Evolutionary conservation across 176 grass and related monocot species (phyloP).

Genomic region (Aegilops umbellulata): DNA sequence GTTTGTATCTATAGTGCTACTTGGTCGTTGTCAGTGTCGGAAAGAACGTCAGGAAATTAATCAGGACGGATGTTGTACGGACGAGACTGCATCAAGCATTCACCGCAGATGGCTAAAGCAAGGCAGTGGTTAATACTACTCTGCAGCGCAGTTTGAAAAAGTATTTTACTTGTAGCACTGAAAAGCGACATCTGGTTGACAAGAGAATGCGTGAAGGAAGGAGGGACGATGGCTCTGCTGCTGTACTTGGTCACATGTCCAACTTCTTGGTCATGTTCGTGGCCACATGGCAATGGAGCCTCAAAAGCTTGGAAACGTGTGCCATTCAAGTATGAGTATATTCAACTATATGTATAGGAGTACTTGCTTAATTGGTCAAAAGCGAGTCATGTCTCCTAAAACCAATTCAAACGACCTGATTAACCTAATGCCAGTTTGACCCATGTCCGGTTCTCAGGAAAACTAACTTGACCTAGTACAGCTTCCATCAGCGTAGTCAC

Average conservation of each 20-base stretch:
- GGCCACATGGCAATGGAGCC: not conserved
- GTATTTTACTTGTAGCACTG: not conserved
- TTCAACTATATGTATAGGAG: not conserved
- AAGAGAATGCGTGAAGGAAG: not conserved
- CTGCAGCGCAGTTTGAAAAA: not conserved
- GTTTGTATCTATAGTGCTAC: not conserved
- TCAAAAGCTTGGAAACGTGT: not conserved
- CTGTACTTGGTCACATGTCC: not conserved
- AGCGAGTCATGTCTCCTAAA: not conserved
- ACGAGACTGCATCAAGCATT: slow-evolving; percentile 29
- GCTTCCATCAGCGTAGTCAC: not conserved
- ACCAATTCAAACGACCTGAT: slow-evolving; percentile 19
- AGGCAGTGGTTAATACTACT: not conserved
- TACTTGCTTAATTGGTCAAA: not conserved
- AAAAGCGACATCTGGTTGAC: not conserved
- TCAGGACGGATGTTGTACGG: not conserved
- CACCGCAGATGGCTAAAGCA: not conserved
- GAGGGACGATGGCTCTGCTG: not conserved
- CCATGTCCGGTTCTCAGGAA: not conserved
- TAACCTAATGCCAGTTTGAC: not conserved
- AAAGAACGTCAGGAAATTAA: not conserved
- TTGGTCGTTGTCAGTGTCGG: not conserved
- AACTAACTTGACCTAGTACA: not conserved
- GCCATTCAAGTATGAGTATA: not conserved
- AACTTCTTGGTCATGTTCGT: not conserved